phyloP scores from a whole-genome alignment of 1,284 basidiomycete species.

The Ustilago trichophora region DNA sequence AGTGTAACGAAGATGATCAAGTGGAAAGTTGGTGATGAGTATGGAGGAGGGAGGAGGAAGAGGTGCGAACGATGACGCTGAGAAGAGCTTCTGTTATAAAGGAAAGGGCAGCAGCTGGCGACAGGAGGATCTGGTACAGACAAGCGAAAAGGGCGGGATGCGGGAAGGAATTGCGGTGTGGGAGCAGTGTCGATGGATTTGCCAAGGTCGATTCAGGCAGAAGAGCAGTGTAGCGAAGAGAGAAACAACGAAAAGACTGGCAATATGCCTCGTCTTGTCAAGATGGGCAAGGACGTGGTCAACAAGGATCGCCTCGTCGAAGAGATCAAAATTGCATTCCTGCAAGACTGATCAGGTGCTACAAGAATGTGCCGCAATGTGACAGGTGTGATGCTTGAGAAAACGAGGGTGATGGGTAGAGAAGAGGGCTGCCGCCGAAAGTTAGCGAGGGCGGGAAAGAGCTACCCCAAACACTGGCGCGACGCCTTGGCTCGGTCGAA shows the following conservation, averaged over 20 bases:
- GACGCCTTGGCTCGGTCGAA: not conserved
- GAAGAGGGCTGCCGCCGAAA: not conserved
- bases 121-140: slow-evolving; percentile 4
- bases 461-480: not conserved
- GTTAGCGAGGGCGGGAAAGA: not conserved
- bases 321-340: no score
- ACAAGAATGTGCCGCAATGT: no score
- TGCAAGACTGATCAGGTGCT: not conserved
- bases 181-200: slow-evolving; percentile 19
- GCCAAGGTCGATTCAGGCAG: no score
- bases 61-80: not conserved
- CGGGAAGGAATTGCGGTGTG: not conserved
- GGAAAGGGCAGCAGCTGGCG: slow-evolving; percentile 19
- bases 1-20: slow-evolving; percentile 8
- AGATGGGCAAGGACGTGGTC: no score
- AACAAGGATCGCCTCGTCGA: not conserved
- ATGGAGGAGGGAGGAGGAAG: not conserved
- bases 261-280: no score
- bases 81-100: slow-evolving; percentile 8
- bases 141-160: not conserved
- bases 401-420: not conserved
- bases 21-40: slow-evolving; percentile 14
- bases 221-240: no score
- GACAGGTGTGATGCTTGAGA: not conserved
- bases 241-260: no score